Conservation (phyloP, 129 eudicot genomes). For the Tagetes patula region DNA sequence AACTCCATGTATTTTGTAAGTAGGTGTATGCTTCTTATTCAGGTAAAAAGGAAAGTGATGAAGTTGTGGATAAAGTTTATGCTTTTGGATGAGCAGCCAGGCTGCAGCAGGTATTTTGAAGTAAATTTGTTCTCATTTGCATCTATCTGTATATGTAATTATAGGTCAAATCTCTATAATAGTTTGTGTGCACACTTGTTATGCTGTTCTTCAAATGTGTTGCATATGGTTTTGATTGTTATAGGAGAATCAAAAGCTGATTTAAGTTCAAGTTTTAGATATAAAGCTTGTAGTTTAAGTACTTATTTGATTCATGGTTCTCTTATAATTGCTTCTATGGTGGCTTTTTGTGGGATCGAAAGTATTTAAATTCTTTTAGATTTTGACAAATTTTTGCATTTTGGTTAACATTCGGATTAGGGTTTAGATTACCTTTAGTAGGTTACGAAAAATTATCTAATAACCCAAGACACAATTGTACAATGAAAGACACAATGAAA, state of each 20-base stretch:
- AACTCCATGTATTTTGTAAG: conserved; percentile 12
- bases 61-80: conserved; percentile 25
- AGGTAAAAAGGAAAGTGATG: conserved; percentile 16
- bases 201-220: background rate
- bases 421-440: too few species aligned
- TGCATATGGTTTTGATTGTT: background rate
- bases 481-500: too few species aligned
- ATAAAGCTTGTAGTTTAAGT: too few species aligned
- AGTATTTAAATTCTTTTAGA: background rate
- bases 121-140: conserved; percentile 1
- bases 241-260: background rate
- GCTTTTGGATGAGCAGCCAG: conserved; percentile 15
- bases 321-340: background rate
- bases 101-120: conserved; percentile 8
- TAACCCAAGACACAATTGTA: too few species aligned
- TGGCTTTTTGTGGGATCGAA: background rate
- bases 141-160: conserved; percentile 25
- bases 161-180: conserved; percentile 2
- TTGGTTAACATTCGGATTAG: too few species aligned
- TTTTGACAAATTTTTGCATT: background rate
- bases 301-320: too few species aligned
- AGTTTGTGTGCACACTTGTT: background rate
- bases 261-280: background rate
- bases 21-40: conserved; percentile 19
- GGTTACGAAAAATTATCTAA: too few species aligned